Conservation (phyloP, 495 filamentous ascomycete genomes). For the Tuber borchii region DNA sequence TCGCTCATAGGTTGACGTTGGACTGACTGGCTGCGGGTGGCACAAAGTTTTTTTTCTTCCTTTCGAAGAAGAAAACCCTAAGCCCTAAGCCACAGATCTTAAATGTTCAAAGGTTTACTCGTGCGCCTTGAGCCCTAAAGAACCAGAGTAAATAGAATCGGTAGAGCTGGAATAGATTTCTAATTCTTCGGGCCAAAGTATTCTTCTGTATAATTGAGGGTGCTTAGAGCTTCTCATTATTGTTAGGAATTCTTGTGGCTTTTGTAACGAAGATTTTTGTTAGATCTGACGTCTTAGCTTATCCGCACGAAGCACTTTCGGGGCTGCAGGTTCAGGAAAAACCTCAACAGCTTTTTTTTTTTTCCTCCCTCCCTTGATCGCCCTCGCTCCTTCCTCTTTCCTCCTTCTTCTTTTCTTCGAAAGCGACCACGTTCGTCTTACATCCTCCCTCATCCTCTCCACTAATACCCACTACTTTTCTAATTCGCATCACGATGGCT, state of each 20-base stretch:
- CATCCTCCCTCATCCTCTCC: slow-evolving; percentile 42
- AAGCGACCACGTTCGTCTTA: slow-evolving; percentile 16
- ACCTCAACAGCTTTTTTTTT: slow-evolving; percentile 43
- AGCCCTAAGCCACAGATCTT: not conserved
- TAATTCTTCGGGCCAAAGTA: slow-evolving; percentile 7
- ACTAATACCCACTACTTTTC: slow-evolving; percentile 36
- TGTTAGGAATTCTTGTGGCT: slow-evolving; percentile 5
- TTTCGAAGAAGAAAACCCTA: not conserved
- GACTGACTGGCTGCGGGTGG: not conserved
- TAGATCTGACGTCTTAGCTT: slow-evolving; percentile 10
- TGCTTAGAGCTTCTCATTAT: not conserved
- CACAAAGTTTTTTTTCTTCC: not conserved
- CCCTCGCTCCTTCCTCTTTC: slow-evolving; percentile 29
- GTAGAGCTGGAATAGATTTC: slow-evolving; percentile 13
- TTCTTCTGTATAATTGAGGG: not conserved
- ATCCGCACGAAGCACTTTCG: slow-evolving; percentile 24
- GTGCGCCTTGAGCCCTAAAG: not conserved
- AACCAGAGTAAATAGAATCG: slow-evolving; percentile 27
- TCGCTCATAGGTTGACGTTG: not conserved
- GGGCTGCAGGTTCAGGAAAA: slow-evolving; percentile 35
- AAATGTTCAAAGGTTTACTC: slow-evolving; percentile 1
- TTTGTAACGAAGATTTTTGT: not conserved
- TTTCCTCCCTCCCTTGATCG: slow-evolving; percentile 40
- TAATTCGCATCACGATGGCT: slow-evolving; percentile 56
- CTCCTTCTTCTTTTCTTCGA: not conserved